Evolutionary conservation across 176 grass and related monocot species (phyloP), one percentile per base, ranked within the genome.

Genomic region (Paspalum notatum): DNA sequence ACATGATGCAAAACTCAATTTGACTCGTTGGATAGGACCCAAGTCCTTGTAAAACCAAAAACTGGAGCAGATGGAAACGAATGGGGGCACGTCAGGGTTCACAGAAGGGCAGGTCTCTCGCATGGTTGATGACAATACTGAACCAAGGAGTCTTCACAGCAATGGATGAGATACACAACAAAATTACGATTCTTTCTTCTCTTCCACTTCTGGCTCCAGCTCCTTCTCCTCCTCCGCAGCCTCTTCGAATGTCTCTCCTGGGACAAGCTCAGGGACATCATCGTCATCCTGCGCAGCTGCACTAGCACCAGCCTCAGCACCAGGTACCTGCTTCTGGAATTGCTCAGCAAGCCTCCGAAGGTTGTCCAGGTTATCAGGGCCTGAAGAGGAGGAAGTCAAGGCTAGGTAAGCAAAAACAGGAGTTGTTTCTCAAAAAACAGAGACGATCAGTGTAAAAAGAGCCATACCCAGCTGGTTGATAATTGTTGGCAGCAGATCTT

Each of bases 401-500:
- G 11, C 84, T 4, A 74, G 22, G 18, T n/a, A 45, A 62, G 45
- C 32, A 53, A 53, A 38, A 48, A 16, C 14, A 14, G 58, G 10
- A 13, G 21, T 26, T 16, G 66, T 59, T 62, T 65, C 50, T 27
- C 13, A 14, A 72, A 17, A 42, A 62, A 20, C 1, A 69, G 12
- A 51, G 1, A 27, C 11, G 15, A 82, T n/a, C 1, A 41, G 60
- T 37, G 41, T 26, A 40, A 59, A 41, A 47, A 43, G 20, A 56
- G 9, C 8, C 73, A 21, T 92, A 95, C 93, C 90, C 14, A 95
- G 65, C 46, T 95, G 93, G 77, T 90, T 92, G 80, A 95, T 92
- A 46, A 95, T 90, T 37, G 84, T 81, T n/a, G 93, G 93, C 62
- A 92, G 85, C 27, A 95, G 14, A 65, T 95, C 93, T 84, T 95